These are phyloP conservation scores for Primulina eburnea DNA, from an alignment of 257 asterid species.

Conservation along the genomic window DNA sequence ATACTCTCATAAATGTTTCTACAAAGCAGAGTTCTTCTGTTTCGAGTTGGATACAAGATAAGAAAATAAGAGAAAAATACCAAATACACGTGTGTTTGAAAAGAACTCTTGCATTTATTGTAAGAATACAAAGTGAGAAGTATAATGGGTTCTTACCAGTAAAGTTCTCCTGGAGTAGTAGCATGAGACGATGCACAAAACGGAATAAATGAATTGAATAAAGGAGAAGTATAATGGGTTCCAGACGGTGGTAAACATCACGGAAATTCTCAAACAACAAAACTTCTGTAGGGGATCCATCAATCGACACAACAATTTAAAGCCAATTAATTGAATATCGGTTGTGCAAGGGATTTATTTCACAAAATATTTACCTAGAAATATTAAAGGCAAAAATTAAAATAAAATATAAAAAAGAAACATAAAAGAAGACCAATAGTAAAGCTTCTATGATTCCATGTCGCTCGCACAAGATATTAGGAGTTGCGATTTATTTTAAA, in stretches of 20 bases:
- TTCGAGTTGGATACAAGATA: slow-evolving; percentile 2
- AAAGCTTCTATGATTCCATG: too few relatives aligned
- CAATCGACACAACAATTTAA: background rate
- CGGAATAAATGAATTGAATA: slow-evolving; percentile 62
- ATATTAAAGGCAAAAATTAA: background rate
- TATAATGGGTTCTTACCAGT: slow-evolving; percentile 55
- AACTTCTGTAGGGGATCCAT: slow-evolving; percentile 12
- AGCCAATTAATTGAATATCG: background rate
- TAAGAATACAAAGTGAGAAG: slow-evolving; percentile 19
- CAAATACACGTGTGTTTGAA: background rate
- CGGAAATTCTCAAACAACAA: background rate
- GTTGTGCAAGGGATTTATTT: too few relatives aligned
- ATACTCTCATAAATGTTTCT: background rate
- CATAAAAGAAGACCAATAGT: too few relatives aligned
- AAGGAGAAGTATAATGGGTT: background rate
- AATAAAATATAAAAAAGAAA: too few relatives aligned
- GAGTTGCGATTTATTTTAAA: too few relatives aligned
- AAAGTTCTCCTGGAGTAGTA: slow-evolving; percentile 81
- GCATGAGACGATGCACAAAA: slow-evolving; percentile 73
- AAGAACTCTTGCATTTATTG: slow-evolving; percentile 6
- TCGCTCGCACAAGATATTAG: too few relatives aligned
- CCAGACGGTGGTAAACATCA: background rate
- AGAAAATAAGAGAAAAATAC: slow-evolving; percentile 12
- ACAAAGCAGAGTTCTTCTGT: slow-evolving; percentile 10
- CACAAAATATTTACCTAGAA: too few relatives aligned